Evolutionary conservation across 148 eudicot genomes (phyloP).

Genomic region (Fallopia convolvulus): DNA sequence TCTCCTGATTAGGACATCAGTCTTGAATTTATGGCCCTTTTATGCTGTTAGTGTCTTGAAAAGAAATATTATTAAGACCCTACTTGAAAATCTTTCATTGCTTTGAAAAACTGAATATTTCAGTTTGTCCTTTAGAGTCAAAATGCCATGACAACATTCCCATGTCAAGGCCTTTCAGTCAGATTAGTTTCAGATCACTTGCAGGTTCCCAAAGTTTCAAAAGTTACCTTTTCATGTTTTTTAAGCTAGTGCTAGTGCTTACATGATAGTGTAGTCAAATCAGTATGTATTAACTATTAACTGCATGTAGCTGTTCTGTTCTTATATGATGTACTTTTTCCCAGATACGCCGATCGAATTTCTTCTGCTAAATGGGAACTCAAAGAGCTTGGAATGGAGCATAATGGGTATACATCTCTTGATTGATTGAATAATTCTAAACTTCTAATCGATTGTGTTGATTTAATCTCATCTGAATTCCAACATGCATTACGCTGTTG

Average conservation of each 20-base stretch:
- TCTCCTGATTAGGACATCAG: not conserved
- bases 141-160: not conserved
- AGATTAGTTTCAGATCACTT: not conserved
- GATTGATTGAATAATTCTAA: not conserved
- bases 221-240: not conserved
- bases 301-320: not conserved
- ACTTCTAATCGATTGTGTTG: not conserved
- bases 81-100: not conserved
- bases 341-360: slow-evolving; percentile 84
- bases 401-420: slow-evolving; percentile 61
- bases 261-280: not conserved
- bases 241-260: not conserved
- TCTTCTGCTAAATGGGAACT: slow-evolving; percentile 90
- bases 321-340: slow-evolving; percentile 9
- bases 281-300: not conserved
- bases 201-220: not conserved
- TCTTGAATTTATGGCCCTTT: not conserved
- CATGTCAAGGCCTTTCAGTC: not conserved
- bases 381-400: slow-evolving; percentile 91
- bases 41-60: not conserved
- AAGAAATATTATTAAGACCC: not conserved
- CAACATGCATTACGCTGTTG: not conserved
- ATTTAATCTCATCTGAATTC: not conserved
- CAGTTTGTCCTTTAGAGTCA: not conserved
- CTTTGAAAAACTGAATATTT: not conserved